Percentiles rank a stretch among this genome's conserved stretches.
These are phyloP conservation scores for Solanum hybrid DNA, from an alignment of 305 asterid species.

Conservation along the genomic window DNA sequence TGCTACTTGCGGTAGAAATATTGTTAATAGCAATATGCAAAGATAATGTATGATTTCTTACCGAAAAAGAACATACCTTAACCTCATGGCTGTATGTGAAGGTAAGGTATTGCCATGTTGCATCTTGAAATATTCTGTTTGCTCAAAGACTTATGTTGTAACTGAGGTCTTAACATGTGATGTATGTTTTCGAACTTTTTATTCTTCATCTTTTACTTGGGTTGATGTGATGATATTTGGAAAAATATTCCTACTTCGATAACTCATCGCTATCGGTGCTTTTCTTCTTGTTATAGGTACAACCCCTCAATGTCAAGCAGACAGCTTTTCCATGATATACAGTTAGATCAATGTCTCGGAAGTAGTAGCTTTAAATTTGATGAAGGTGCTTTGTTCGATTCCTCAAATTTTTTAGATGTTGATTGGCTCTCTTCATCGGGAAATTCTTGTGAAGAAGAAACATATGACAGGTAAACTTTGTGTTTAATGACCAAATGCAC, in stretches of 20 bases:
- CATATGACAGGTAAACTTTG: slow-evolving; percentile 47
- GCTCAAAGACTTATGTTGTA: not conserved
- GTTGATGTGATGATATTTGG: not conserved
- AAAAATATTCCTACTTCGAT: not conserved
- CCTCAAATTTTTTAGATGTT: slow-evolving; percentile 62
- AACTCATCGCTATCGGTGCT: not conserved
- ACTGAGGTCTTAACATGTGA: not conserved
- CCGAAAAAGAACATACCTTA: not conserved
- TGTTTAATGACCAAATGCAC: not conserved
- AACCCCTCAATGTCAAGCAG: slow-evolving; percentile 47
- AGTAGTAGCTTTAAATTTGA: slow-evolving; percentile 41
- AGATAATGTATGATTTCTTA: not conserved
- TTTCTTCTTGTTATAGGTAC: slow-evolving; percentile 26
- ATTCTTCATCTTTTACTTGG: not conserved
- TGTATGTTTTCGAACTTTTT: not conserved
- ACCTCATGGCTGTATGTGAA: not conserved
- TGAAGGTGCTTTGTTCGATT: not conserved
- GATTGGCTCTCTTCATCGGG: slow-evolving; percentile 88
- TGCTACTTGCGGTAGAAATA: not conserved
- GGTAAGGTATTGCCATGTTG: not conserved
- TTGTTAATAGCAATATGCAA: not conserved
- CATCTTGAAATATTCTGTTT: not conserved
- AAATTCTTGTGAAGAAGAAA: slow-evolving; percentile 74
- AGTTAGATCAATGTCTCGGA: slow-evolving; percentile 33
- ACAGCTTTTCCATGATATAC: slow-evolving; percentile 38